Base-by-base conservation (phyloP, 176 grass and related monocot species). In the Hsuehochloa calcarea region DNA sequence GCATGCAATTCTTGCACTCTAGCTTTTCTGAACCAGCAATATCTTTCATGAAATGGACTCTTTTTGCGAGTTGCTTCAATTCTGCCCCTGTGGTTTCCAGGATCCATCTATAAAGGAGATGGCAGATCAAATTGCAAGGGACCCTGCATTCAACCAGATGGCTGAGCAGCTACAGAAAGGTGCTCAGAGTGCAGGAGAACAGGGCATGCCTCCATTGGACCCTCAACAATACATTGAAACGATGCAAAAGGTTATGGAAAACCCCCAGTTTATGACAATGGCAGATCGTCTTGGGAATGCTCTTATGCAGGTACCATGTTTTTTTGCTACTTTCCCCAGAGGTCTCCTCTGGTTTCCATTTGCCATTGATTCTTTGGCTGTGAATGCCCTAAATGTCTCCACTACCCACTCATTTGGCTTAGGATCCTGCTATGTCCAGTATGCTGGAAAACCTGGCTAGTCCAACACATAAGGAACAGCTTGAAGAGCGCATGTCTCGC, bases 21-120 rank as follows among this genome's bases (percentile, higher is more conserved):
- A 87, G 65, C 10, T 81, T 71, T 80, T 69, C 65, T 75, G 14
- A 75, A 55, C 16, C 39, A 74, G 45, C 65, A 45, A n/a, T 66
- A 12, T 70, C 12, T 81, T 59, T 78, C 8, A 38, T 65, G 72
- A 31, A 76, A 79, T 19, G 3, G 5, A 56, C 22, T 81, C 1
- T 31, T 71, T 79, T 11, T 39, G 70, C 23, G 13, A 68, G 16
- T 77, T 47, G 68, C 45, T 66, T 55, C 10, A 65, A 43, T 31
- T 38, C 45, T 67, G n/a, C 59, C 65, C 64, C 79, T 85, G 22
- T 89, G 37, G 37, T 89, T 60, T 77, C 27, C 72, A 97, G 93
- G 95, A 97, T 84, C 95, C 95, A 84, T 91, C 91, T 43, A 95
- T 97, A 85, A 95, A 91, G 87, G 93, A 97, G 85, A 97, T 93